Base-by-base conservation (phyloP, 306 rosid genomes). In the Glycine latifolia region DNA sequence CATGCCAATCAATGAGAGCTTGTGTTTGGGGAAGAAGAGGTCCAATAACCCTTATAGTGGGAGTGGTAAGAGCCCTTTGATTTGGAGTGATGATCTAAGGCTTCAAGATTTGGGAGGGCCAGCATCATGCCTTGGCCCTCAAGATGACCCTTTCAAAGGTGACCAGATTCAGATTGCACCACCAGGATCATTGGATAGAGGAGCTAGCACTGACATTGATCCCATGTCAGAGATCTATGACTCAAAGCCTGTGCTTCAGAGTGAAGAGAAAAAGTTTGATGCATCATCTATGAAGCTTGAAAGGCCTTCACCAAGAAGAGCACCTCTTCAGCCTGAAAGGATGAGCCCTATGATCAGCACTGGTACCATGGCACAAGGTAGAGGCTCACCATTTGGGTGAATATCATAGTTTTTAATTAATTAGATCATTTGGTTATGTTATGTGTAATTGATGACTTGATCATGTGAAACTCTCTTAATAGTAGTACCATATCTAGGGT, bases 81-180 rank as follows among this genome's bases (percentile, higher is more conserved):
- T 93, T 20, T 95, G 99, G 99, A 76, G 91, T 8, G 97, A 95
- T n/a, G 99, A 95, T 81, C 89, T 95, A 6, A 78, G 97, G 85
- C 91, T 90, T 43, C 97, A 95, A 72, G 96, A 94, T 80, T 85
- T 92, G 81, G 98, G 97, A 76, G 98, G 97, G 47, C 80, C 96
- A 15, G 82, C 95, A 3, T 81, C 97, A 17, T 93, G 95, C 78
- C 90, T 91, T 26, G 31, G 31, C 31, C 31, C 31, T 10, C 89
- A 86, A 15, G 93, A 92, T 71, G 92, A 89, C 31, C 31, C 31
- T 26, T 26, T 26, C 31, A 26, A 26, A 26, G 31, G 31, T 20
- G 91, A 79, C 2, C 94, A 87, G 12, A 85, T 92, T 61, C 94
- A 89, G 35, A 89, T 90, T 58, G 89, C 89, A 76, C 94, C 88